phyloP scores from a whole-genome alignment of 305 asterid genomes.

The Withania somnifera region DNA sequence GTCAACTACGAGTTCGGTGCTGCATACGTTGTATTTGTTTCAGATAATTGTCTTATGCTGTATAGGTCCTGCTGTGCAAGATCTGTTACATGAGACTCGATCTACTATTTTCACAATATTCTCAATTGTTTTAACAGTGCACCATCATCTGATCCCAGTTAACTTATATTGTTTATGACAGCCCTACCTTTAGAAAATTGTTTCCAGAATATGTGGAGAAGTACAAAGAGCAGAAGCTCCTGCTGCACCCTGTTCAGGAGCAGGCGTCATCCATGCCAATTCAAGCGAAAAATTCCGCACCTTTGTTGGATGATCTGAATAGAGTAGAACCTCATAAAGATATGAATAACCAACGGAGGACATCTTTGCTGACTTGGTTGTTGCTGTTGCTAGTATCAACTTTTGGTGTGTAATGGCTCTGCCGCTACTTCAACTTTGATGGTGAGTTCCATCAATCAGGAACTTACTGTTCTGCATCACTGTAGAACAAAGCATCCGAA shows the following conservation, averaged over 20 bases:
- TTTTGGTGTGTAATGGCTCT: conserved; percentile 80
- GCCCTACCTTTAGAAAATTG: conserved; percentile 72
- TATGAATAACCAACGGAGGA: conserved; percentile 30
- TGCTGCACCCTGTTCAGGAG: conserved; percentile 35
- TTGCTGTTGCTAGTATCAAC: conserved; percentile 44
- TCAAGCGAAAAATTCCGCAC: conserved; percentile 17
- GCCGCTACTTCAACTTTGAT: conserved; percentile 74
- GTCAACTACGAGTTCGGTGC: conserved; percentile 12
- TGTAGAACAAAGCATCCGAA: neutral
- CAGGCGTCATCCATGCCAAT: conserved; percentile 25
- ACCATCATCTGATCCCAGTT: neutral
- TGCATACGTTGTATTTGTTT: neutral
- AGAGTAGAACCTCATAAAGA: conserved; percentile 34
- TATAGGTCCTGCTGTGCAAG: neutral
- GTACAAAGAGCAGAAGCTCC: conserved; percentile 50
- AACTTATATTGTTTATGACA: conserved; percentile 16
- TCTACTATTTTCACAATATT: neutral
- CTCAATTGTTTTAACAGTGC: neutral
- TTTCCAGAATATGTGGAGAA: conserved; percentile 88
- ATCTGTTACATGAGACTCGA: neutral
- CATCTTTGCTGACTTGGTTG: conserved; percentile 62
- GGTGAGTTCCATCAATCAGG: neutral
- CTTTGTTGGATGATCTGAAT: conserved; percentile 25
- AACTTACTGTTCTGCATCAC: neutral
- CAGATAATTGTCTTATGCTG: neutral